These are phyloP conservation scores for Puccinia coronata DNA, from an alignment of 1,284 basidiomycete species.

Conservation along the genomic window DNA sequence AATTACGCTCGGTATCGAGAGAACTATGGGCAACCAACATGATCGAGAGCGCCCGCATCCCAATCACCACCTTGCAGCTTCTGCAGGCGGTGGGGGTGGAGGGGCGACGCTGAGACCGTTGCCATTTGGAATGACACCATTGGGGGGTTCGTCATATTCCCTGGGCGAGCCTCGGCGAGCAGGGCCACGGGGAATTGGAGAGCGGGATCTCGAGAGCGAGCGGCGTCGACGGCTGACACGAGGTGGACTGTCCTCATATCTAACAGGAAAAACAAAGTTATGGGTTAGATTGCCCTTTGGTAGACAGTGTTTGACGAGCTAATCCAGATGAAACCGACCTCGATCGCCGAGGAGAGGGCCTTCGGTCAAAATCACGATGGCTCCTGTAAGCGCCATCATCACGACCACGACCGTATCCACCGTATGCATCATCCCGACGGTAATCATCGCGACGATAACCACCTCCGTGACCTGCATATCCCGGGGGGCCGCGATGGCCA, in stretches of 20 bases:
- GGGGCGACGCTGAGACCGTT: slow-evolving; percentile 37
- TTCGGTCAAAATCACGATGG: slow-evolving; percentile 36
- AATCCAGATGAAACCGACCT: slow-evolving; percentile 2
- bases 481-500: slow-evolving; percentile 56
- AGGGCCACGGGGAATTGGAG: slow-evolving; percentile 27
- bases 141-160: slow-evolving; percentile 38
- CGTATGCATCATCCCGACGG: slow-evolving; percentile 52
- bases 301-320: background rate
- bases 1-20: background rate
- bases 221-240: slow-evolving; percentile 32
- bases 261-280: background rate
- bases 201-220: slow-evolving; percentile 36
- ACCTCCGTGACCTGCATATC: slow-evolving; percentile 53
- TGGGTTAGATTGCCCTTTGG: background rate
- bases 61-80: slow-evolving; percentile 45
- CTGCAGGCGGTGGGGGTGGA: slow-evolving; percentile 43
- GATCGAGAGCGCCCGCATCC: background rate
- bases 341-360: slow-evolving; percentile 39
- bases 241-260: slow-evolving; percentile 39
- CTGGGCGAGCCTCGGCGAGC: slow-evolving; percentile 27
- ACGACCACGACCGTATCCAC: slow-evolving; percentile 15
- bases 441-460: slow-evolving; percentile 51
- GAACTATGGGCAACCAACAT: background rate
- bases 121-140: slow-evolving; percentile 33
- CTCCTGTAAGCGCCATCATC: slow-evolving; percentile 35